Conservation (phyloP, 176 grass and related monocot genomes). For the Cymbopogon citratus region DNA sequence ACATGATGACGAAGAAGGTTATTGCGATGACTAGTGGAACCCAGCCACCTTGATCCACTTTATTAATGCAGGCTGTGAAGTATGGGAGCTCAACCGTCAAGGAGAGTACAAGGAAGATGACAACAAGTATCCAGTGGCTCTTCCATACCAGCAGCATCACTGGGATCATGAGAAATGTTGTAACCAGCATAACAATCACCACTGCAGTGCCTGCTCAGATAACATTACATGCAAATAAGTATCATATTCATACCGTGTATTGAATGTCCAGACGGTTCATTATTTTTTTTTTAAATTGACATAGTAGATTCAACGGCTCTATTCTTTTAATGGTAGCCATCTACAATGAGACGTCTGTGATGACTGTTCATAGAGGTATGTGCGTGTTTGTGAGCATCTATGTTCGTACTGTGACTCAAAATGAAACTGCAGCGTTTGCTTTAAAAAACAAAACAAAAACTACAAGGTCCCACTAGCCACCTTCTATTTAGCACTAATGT, state of each 20-base stretch:
- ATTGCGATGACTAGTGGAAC: constrained; percentile 58
- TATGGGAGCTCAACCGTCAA: constrained; percentile 66
- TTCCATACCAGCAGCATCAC: constrained; percentile 87
- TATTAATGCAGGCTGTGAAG: constrained; percentile 50
- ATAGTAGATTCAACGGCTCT: not conserved
- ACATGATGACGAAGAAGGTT: constrained; percentile 53
- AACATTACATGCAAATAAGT: constrained; percentile 20
- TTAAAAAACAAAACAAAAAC: not conserved
- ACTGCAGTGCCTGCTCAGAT: constrained; percentile 68
- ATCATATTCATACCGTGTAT: not conserved
- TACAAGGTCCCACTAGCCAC: not conserved
- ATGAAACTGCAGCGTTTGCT: not conserved
- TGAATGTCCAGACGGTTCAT: not conserved
- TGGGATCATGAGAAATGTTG: constrained; percentile 71
- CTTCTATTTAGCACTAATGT: not conserved
- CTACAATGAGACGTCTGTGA: not conserved
- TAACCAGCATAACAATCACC: constrained; percentile 84
- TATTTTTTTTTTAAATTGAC: not conserved
- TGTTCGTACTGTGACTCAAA: not conserved
- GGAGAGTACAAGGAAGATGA: constrained; percentile 50
- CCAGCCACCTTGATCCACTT: constrained; percentile 76
- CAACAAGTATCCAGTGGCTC: constrained; percentile 67
- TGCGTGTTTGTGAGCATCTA: not conserved
- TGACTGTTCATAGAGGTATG: not conserved
- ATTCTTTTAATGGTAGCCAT: not conserved